These are phyloP conservation scores for Aspergillus ostianus DNA, from an alignment of 495 filamentous ascomycete species.

Conservation along the genomic window DNA sequence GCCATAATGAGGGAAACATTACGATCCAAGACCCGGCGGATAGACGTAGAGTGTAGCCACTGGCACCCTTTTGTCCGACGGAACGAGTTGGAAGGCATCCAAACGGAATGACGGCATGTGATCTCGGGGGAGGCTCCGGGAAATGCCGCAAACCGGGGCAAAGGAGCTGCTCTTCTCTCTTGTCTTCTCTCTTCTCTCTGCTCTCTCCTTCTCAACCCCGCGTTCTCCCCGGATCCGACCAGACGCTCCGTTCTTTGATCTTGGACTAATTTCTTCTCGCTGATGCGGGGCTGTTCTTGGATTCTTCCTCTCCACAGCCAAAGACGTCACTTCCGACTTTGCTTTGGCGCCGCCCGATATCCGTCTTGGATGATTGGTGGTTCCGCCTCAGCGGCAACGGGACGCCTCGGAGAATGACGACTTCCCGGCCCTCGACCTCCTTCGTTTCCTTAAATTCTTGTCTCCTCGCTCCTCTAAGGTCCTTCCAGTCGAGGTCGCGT, in stretches of 20 bases:
- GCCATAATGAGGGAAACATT: too few species aligned
- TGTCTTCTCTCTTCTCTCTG: not conserved
- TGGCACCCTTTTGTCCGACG: too few species aligned
- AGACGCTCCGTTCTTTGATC: too few species aligned
- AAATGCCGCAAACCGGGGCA: not conserved
- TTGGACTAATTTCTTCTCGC: too few species aligned
- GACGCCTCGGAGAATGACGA: conserved; percentile 19
- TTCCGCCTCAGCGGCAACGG: conserved; percentile 12
- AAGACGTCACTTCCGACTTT: conserved; percentile 17
- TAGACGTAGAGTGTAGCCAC: not conserved
- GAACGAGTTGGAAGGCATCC: too few species aligned
- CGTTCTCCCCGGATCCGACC: not conserved
- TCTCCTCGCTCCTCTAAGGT: not conserved
- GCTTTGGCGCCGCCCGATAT: conserved; percentile 13
- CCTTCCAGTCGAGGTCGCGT: conserved; percentile 1
- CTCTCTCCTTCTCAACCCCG: too few species aligned
- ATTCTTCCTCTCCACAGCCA: not conserved
- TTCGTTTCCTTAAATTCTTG: not conserved
- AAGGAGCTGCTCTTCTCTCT: not conserved
- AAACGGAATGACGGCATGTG: not conserved
- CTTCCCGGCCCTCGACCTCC: not conserved
- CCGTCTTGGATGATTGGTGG: conserved; percentile 19
- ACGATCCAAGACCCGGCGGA: too few species aligned
- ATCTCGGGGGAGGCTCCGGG: not conserved
- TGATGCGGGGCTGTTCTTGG: too few species aligned